Evolutionary conservation across 2,329 filamentous ascomycete species (phyloP), one percentile per base, ranked within the genome.

Genomic region (Trematosphaeria pertusa): DNA sequence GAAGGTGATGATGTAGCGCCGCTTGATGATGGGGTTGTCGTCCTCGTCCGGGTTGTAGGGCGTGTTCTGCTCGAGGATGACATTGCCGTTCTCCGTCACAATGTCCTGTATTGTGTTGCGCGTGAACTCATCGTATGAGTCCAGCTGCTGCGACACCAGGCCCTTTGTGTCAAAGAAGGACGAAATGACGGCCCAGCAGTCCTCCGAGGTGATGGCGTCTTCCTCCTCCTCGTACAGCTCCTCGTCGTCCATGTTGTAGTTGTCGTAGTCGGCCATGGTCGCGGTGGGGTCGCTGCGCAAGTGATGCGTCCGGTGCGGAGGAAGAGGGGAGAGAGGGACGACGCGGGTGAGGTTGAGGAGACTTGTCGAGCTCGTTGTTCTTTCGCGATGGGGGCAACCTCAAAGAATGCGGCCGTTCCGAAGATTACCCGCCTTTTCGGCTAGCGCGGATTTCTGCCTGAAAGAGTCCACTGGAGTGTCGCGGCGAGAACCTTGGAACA

Each of bases 41-140:
- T 77, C 71, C 62, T 90, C 89, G 49, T 91, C 85, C 45, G 85
- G 81, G 48, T 84, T 82, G 22, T 87, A 86, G 4, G 91, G 88
- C 54, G 92, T 87, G 52, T 91, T 93, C 72, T 97, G 91, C 68
- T 99, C 94, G 56, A 99, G 84, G n/a, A 89, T 91, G 52, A 97
- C 87, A 58, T 87, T 85, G 31, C 89, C 90, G 70, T 96, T 93
- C 73, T 97, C 94, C 64, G 91, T 87, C 49, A 99, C 88, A 50
- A 99, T 85, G 63, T 96, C 90, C 68, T 97, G 92, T 75, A 99
- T 93, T 0, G 92, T 97, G 17, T 89, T 91, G 50, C 88, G 87
- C 46, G 94, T 92, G 67, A 99, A 99, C 70, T 97, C 92, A 75
- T 99, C 91, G 75, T 96, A 99, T 0, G 95, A 99, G 72, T 97